A percentile compares a stretch with the other conserved stretches of the same genome.
Evolutionary conservation across 1,139 yeast species (phyloP).

Genomic region (Lodderomyces orthopsilosis): DNA sequence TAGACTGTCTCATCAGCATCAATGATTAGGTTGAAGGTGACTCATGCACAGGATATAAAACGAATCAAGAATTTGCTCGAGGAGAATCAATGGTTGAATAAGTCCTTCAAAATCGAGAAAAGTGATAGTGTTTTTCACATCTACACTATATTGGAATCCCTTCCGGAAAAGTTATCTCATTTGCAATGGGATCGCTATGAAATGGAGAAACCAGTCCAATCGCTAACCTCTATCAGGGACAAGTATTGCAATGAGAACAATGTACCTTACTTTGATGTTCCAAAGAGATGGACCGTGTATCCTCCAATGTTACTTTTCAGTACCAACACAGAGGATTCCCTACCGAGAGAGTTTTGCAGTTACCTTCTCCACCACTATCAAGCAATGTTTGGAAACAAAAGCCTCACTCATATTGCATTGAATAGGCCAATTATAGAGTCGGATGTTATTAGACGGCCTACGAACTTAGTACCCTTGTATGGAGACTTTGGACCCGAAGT

Average conservation of each 20-base stretch:
- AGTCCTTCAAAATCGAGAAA: slow-evolving; percentile 22
- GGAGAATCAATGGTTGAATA: slow-evolving; percentile 19
- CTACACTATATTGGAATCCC: slow-evolving; percentile 11
- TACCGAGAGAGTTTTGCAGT: slow-evolving; percentile 21
- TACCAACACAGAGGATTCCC: slow-evolving; percentile 13
- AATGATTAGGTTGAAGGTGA: slow-evolving; percentile 11
- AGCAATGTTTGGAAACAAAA: slow-evolving; percentile 12
- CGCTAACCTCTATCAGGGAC: slow-evolving; percentile 6
- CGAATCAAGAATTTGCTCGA: slow-evolving; percentile 26
- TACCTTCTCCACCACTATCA: slow-evolving; percentile 18
- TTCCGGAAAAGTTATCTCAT: slow-evolving; percentile 8
- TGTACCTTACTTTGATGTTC: slow-evolving; percentile 22
- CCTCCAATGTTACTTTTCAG: slow-evolving; percentile 65
- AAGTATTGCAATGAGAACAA: slow-evolving; percentile 6
- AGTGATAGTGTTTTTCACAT: slow-evolving; percentile 9
- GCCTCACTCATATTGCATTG: slow-evolving; percentile 61
- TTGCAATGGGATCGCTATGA: slow-evolving; percentile 8
- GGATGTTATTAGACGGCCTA: slow-evolving; percentile 61
- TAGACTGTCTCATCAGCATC: not conserved
- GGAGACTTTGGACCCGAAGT: slow-evolving; percentile 64
- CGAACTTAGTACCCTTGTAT: slow-evolving; percentile 52
- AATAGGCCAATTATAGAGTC: slow-evolving; percentile 64
- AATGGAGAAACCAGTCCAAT: not conserved
- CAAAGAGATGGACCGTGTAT: slow-evolving; percentile 60
- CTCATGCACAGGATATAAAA: slow-evolving; percentile 22